These are phyloP conservation scores for Gastrodia elata DNA, from an alignment of 106 monocot genomes.

Conservation along the genomic window DNA sequence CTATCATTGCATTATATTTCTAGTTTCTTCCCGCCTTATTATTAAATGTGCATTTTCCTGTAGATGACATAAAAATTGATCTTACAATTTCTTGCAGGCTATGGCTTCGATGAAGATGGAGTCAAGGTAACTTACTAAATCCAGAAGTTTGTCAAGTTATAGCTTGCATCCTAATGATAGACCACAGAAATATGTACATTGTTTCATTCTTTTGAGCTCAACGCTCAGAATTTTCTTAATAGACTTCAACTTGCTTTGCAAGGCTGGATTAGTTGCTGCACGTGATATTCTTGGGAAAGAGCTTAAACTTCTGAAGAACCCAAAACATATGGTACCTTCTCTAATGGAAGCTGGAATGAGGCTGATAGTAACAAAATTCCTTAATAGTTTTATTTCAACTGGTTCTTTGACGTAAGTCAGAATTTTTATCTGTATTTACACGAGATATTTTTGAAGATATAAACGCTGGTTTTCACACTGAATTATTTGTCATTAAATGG, in stretches of 20 bases:
- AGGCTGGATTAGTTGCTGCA: slow-evolving; percentile 72
- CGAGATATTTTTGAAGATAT: background rate
- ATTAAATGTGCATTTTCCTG: too few species aligned
- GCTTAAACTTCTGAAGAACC: slow-evolving; percentile 35
- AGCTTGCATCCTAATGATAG: background rate
- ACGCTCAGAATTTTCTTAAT: background rate
- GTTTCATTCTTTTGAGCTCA: background rate
- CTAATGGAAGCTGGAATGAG: slow-evolving; percentile 67
- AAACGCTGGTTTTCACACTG: background rate
- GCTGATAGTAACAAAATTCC: slow-evolving; percentile 53
- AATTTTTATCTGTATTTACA: background rate
- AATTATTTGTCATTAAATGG: background rate
- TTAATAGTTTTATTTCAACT: slow-evolving; percentile 39
- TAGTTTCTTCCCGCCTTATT: too few species aligned
- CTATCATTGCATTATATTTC: too few species aligned
- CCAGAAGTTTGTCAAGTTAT: background rate
- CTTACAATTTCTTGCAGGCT: slow-evolving; percentile 53
- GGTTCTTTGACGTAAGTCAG: slow-evolving; percentile 63
- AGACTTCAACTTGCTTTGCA: slow-evolving; percentile 1
- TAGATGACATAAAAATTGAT: too few species aligned
- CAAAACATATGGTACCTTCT: slow-evolving; percentile 70
- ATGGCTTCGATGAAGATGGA: slow-evolving; percentile 97
- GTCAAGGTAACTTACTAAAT: slow-evolving; percentile 44
- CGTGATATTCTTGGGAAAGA: slow-evolving; percentile 36
- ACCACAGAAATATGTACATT: background rate